Percentiles rank a stretch among this genome's conserved stretches.
Conservation (phyloP, 2,329 filamentous ascomycete genomes). For the Ascochyta clinopodiicola region DNA sequence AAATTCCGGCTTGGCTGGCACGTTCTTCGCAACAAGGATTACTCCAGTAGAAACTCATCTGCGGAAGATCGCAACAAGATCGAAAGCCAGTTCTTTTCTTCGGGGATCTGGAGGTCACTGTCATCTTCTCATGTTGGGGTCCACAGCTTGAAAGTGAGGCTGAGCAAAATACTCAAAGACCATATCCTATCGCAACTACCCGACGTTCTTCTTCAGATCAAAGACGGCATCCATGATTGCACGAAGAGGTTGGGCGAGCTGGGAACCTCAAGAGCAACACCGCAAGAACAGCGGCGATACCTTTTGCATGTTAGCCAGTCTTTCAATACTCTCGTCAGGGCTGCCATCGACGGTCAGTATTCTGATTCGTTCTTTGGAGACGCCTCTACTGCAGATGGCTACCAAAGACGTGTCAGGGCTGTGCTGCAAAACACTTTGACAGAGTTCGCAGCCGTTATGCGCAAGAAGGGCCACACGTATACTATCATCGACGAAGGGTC, state of each 20-base stretch:
- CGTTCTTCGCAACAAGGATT: slow-evolving; percentile 57
- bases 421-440: slow-evolving; percentile 30
- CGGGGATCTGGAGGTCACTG: slow-evolving; percentile 48
- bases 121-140: slow-evolving; percentile 28
- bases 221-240: slow-evolving; percentile 26
- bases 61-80: slow-evolving; percentile 48
- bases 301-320: slow-evolving; percentile 53
- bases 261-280: slow-evolving; percentile 55
- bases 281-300: slow-evolving; percentile 57
- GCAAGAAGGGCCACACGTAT: slow-evolving; percentile 20
- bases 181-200: slow-evolving; percentile 29
- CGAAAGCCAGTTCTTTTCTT: slow-evolving; percentile 46
- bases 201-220: slow-evolving; percentile 36
- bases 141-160: slow-evolving; percentile 21
- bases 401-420: slow-evolving; percentile 30
- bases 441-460: slow-evolving; percentile 25
- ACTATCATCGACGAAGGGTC: slow-evolving; percentile 19
- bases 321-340: slow-evolving; percentile 55
- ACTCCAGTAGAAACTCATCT: slow-evolving; percentile 31
- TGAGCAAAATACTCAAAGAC: slow-evolving; percentile 31
- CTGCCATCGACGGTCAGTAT: slow-evolving; percentile 55
- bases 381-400: slow-evolving; percentile 15
- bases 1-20: slow-evolving; percentile 58
- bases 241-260: slow-evolving; percentile 51
- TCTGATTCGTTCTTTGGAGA: slow-evolving; percentile 58